Percentiles rank a stretch among this genome's conserved stretches.
Conservation (phyloP, 768 basidiomycete genomes). For the Leccinum fibrillosum region DNA sequence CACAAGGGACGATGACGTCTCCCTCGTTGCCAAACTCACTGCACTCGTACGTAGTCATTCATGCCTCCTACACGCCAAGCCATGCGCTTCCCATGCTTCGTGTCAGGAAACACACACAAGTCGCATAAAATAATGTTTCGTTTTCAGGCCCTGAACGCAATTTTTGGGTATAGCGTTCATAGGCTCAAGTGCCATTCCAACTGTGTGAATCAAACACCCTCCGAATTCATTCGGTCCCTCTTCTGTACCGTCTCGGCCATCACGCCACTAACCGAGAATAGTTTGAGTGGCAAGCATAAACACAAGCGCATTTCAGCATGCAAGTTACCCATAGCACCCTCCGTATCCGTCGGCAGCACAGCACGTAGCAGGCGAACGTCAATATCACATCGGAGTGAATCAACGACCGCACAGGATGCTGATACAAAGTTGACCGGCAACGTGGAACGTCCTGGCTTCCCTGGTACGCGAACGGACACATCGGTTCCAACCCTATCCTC, state of each 20-base stretch:
- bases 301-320: conserved; percentile 16
- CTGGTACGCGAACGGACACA: conserved; percentile 14
- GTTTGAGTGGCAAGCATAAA: conserved; percentile 12
- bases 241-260: conserved; percentile 31
- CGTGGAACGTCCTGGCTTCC: conserved; percentile 9
- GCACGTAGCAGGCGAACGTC: conserved; percentile 26
- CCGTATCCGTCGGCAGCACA: conserved; percentile 19
- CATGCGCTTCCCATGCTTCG: conserved; percentile 5
- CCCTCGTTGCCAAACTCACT: conserved; percentile 54
- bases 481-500: conserved; percentile 15
- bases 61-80: conserved; percentile 3
- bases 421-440: conserved; percentile 2
- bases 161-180: conserved; percentile 60
- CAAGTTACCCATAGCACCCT: conserved; percentile 15
- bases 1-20: conserved; percentile 62
- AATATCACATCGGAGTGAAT: conserved; percentile 20
- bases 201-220: conserved; percentile 16
- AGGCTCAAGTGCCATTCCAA: conserved; percentile 48
- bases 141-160: conserved; percentile 51
- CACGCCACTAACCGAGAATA: conserved; percentile 16
- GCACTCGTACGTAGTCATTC: conserved; percentile 42
- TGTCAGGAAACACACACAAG: neutral
- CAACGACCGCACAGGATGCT: conserved; percentile 12
- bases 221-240: conserved; percentile 35
- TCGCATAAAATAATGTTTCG: conserved; percentile 7